phyloP scores from a whole-genome alignment of 2,329 filamentous ascomycete genomes.

The Chrysoporthe puriensis region DNA sequence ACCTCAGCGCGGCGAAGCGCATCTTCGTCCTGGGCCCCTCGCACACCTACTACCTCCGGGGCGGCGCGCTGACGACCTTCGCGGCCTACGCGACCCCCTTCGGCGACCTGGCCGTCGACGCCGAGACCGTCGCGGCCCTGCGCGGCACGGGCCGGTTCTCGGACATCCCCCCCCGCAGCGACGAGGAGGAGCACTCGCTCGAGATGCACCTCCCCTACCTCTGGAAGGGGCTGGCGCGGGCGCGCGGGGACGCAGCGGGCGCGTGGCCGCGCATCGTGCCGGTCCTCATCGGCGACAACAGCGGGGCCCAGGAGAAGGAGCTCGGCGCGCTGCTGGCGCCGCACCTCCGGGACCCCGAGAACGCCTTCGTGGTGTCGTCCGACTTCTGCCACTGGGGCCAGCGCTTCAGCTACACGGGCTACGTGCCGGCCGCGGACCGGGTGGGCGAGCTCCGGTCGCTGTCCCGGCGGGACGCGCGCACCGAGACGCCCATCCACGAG shows the following conservation, averaged over 20 bases:
- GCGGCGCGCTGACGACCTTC: conserved; percentile 76
- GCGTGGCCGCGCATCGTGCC: conserved; percentile 75
- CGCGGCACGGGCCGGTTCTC: conserved; percentile 58
- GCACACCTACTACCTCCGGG: conserved; percentile 80
- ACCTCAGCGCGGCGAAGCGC: conserved; percentile 80
- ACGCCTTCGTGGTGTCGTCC: conserved; percentile 86
- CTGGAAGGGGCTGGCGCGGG: conserved; percentile 70
- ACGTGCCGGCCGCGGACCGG: conserved; percentile 56
- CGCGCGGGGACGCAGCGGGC: conserved; percentile 44
- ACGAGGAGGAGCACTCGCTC: conserved; percentile 87
- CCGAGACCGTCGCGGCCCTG: conserved; percentile 54
- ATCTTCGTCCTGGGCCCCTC: conserved; percentile 93
- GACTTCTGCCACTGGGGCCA: conserved; percentile 97
- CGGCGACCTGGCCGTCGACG: conserved; percentile 70
- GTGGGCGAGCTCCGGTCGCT: conserved; percentile 47
- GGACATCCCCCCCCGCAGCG: conserved; percentile 66
- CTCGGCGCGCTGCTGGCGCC: conserved; percentile 75
- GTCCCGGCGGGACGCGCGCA: conserved; percentile 37
- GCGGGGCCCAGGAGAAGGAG: conserved; percentile 63
- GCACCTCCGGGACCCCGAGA: conserved; percentile 75
- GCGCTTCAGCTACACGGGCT: conserved; percentile 83
- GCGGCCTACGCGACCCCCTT: conserved; percentile 74
- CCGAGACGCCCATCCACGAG: conserved; percentile 70
- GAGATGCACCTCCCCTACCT: conserved; percentile 98
- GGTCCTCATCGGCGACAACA: conserved; percentile 81